These are phyloP conservation scores for Ogataea hybrid DNA, from an alignment of 1,139 yeast genomes.

Conservation along the genomic window DNA sequence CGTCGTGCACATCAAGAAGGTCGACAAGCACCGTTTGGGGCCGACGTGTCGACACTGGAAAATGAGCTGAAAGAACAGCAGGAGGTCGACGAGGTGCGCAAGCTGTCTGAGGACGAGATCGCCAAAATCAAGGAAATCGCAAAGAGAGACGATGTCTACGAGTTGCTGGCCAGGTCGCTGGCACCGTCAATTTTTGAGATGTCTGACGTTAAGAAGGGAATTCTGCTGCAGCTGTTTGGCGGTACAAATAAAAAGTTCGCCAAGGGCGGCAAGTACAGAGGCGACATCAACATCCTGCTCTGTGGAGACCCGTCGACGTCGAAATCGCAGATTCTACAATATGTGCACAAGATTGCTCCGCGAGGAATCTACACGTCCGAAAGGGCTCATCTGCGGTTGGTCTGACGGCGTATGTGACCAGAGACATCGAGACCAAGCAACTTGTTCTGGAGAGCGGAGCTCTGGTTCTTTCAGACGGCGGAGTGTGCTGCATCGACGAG, in stretches of 20 bases:
- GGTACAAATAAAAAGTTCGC: conserved; percentile 88
- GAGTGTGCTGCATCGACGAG: conserved; percentile 98
- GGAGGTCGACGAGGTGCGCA: conserved; percentile 75
- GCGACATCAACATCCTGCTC: conserved; percentile 84
- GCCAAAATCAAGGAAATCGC: conserved; percentile 60
- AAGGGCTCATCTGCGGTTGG: conserved; percentile 99
- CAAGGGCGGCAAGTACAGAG: conserved; percentile 94
- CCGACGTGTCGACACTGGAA: conserved; percentile 70
- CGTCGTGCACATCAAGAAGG: conserved; percentile 87
- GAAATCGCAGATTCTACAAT: conserved; percentile 88
- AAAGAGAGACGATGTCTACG: conserved; percentile 76
- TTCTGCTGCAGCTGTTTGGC: conserved; percentile 87
- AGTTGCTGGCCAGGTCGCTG: conserved; percentile 81
- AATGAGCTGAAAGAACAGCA: conserved; percentile 49
- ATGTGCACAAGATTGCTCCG: conserved; percentile 96
- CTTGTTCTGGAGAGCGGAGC: conserved; percentile 96
- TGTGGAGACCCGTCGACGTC: conserved; percentile 99
- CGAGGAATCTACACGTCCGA: conserved; percentile 96
- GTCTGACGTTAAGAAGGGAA: conserved; percentile 96
- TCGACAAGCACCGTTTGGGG: conserved; percentile 81
- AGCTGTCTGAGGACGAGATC: conserved; percentile 66
- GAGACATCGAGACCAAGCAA: conserved; percentile 92
- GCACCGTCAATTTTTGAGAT: conserved; percentile 96
- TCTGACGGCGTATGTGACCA: conserved; percentile 91
- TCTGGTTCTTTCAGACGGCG: conserved; percentile 93